Base-by-base conservation (phyloP, 2,329 filamentous ascomycete species). In the Colletotrichum godetiae region DNA sequence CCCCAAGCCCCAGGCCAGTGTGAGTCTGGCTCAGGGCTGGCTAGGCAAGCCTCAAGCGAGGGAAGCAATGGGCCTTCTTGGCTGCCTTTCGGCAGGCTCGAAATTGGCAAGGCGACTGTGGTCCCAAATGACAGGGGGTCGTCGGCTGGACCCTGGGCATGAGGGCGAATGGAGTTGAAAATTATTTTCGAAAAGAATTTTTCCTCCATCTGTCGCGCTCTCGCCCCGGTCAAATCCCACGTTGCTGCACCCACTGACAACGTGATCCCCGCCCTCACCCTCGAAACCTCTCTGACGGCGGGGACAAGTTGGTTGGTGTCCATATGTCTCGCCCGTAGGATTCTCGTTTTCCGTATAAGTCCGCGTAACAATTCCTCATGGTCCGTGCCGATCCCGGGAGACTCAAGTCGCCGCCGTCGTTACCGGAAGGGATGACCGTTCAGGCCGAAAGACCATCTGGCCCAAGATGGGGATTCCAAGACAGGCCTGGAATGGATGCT, bases 101-200 rank as follows among this genome's bases (percentile, higher is more conserved):
- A 72, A 72, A 68, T 72, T 72, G 66, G 60, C 59, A 42, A 65
- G 66, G 46, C 70, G 70, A 60, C 70, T 65, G 22, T 35, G 55
- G 60, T 24, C 46, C 60, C 66, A 27, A 65, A 56, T 33, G 42
- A 46, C 70, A 73, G 55, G 66, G 42, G 66, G 29, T 19, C 31
- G 29, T 73, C 55, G 70, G 60, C 60, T 70, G 59, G 42, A 73
- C 69, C 67, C 70, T 53, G 24, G 70, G 55, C 59, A 37, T n/a
- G 33, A 63, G 69, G 46, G 66, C 42, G 49, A 35, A 70, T 64
- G 66, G 53, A 37, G 55, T 53, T 46, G 15, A 46, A 46, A 46
- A 59, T 58, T 27, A 56, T 57, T 24, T 35, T 72, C 61, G n/a
- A 29, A 57, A 64, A 70, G 49, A 60, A n/a, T 60, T 72, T 55